Evolutionary conservation across 768 basidiomycete species (phyloP).

Genomic region (Hericium rajendrae): DNA sequence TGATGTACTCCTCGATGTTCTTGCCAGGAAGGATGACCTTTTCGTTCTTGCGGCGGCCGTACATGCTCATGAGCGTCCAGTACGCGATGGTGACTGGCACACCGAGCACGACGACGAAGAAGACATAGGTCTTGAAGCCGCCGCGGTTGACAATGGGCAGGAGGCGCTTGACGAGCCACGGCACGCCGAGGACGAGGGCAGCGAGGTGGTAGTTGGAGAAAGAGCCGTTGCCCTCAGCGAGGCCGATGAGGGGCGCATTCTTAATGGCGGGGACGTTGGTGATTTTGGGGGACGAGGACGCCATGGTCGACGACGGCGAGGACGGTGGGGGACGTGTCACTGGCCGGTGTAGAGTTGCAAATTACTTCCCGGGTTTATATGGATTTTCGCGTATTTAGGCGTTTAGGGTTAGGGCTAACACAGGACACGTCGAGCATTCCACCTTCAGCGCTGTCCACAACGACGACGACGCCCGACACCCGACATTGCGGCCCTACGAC

Average conservation of each 20-base stretch:
- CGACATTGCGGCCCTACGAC: too few species aligned
- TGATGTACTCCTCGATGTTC: conserved; percentile 84
- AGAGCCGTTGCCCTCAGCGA: conserved; percentile 77
- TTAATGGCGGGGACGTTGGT: conserved; percentile 73
- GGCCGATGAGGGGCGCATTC: conserved; percentile 74
- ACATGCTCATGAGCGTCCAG: conserved; percentile 82
- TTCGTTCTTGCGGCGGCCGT: conserved; percentile 73
- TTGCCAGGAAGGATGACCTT: conserved; percentile 80
- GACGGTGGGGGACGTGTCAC: not conserved
- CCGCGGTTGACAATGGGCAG: conserved; percentile 76
- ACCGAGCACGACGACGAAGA: conserved; percentile 67
- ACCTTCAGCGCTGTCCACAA: not conserved
- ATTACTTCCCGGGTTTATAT: too few species aligned
- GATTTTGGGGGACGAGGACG: conserved; percentile 37
- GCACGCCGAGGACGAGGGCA: conserved; percentile 64
- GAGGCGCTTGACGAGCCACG: conserved; percentile 76
- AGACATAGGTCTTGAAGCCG: conserved; percentile 79
- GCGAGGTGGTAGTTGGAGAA: conserved; percentile 81
- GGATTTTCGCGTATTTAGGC: not conserved
- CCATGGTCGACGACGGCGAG: conserved; percentile 22
- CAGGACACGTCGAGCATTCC: not conserved
- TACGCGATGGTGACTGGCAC: conserved; percentile 75
- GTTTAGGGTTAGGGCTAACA: not conserved
- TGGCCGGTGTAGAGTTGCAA: not conserved
- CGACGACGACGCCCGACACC: too few species aligned